Evolutionary conservation across 2,329 filamentous ascomycete genomes (phyloP), one percentile per base, ranked within the genome.

Genomic region (Colletotrichum phormii): DNA sequence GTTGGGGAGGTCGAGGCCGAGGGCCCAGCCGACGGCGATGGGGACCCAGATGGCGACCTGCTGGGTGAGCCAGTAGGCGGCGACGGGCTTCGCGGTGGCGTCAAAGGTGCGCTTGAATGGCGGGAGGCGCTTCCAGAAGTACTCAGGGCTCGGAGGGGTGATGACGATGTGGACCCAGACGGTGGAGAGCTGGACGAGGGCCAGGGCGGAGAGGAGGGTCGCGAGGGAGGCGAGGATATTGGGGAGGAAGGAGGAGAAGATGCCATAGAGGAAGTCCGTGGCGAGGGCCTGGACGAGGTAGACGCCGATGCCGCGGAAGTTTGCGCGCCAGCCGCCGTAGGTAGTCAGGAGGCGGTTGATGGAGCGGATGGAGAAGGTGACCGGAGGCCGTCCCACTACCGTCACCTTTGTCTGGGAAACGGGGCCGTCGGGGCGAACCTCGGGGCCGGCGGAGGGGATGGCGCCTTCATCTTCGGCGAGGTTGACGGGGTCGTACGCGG

Each of bases 161-260:
- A 98, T 95, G 80, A 97, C 90, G 78, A 94, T 92, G 81, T 98
- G 95, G 4, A 95, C 94, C 95, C 95, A 98, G 65, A 90, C 89
- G 76, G 95, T 89, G 80, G 90, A 89, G 72, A 96, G 82, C 78
- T 93, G 93, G 49, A 92, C 89, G 37, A 94, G 85, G 24, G 89
- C 81, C 26, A 96, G 81, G 64, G 89, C 86, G 31, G 90, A 86
- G 54, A 93, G 70, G 62, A 92, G 86, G 65, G 86, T 86, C 66
- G 86, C 85, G 67, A 93, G 15, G 29, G 83, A 75, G 75, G 83
- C 79, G 66, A 91, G 75, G 63, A 85, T 79, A 69, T 85, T 81
- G 71, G 87, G 82, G 24, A 89, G 79, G 51, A 84, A 75, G 42
- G 79, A 77, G 22, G 82, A 75, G 77, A 93, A 78, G 75, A 90